Conservation (phyloP, 139 green algal species). For the Closterium sp. region DNA sequence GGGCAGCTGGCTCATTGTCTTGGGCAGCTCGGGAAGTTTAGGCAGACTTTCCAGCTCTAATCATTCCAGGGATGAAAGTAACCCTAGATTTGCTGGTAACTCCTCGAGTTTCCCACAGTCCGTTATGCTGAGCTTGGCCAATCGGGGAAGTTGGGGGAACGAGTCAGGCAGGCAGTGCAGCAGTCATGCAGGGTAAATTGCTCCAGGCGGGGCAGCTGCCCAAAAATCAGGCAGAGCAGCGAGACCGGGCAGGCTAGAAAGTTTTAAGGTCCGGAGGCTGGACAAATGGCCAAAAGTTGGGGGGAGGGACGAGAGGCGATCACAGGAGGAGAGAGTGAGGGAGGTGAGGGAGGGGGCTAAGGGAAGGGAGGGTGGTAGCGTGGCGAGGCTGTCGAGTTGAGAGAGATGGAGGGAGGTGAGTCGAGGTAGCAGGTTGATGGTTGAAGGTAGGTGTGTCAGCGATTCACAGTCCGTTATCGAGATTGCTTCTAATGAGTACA, state of each 20-base stretch:
- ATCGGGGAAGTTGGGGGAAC: neutral
- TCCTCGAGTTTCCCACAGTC: neutral
- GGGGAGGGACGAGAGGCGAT: neutral
- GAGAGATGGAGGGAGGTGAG: neutral
- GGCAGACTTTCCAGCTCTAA: no score
- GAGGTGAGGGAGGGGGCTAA: neutral
- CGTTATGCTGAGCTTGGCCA: neutral
- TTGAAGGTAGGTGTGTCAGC: neutral
- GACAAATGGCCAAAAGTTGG: neutral
- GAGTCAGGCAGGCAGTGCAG: neutral
- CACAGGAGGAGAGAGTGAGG: neutral
- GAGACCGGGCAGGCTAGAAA: neutral
- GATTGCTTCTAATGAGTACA: neutral
- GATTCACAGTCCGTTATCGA: neutral
- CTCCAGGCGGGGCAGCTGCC: neutral
- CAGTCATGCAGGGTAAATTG: neutral
- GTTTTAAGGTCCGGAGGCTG: neutral
- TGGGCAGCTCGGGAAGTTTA: no score
- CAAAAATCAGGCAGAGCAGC: neutral
- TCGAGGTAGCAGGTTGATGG: neutral
- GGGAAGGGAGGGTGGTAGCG: neutral
- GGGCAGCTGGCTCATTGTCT: no score
- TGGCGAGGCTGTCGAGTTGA: neutral
- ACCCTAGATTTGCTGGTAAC: neutral
- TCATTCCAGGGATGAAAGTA: no score